Percentiles rank a stretch among this genome's conserved stretches.
Conservation (phyloP, 148 eudicot genomes). For the Fallopia convolvulus region DNA sequence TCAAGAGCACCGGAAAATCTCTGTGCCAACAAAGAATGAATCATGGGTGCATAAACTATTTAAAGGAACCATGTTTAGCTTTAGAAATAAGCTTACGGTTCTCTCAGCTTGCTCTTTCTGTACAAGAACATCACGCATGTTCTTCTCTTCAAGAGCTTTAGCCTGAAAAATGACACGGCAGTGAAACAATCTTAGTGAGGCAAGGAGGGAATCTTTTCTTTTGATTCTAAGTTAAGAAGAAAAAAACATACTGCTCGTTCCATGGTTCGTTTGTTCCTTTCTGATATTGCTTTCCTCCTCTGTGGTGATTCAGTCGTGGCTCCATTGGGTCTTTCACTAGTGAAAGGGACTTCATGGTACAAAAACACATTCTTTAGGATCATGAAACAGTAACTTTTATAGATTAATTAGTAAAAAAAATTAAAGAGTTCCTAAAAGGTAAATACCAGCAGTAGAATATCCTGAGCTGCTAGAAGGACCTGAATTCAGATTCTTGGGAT, state of each 20-base stretch:
- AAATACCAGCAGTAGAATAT: slow-evolving; percentile 16
- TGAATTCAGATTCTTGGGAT: slow-evolving; percentile 35
- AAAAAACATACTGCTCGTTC: slow-evolving; percentile 72
- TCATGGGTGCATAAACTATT: background rate
- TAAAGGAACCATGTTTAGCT: background rate
- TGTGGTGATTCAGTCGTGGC: slow-evolving; percentile 50
- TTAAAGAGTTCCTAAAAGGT: background rate
- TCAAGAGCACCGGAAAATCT: slow-evolving; percentile 66
- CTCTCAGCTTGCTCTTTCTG: slow-evolving; percentile 91
- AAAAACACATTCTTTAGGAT: slow-evolving; percentile 7
- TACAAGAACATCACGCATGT: slow-evolving; percentile 70
- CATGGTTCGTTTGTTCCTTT: slow-evolving; percentile 72
- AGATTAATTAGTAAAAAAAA: background rate
- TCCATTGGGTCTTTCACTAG: slow-evolving; percentile 35
- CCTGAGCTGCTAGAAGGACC: slow-evolving; percentile 16
- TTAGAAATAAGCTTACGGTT: slow-evolving; percentile 44
- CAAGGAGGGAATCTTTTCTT: background rate
- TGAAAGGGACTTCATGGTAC: slow-evolving; percentile 10
- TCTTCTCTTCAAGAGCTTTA: slow-evolving; percentile 94
- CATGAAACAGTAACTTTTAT: background rate
- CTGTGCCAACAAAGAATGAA: slow-evolving; percentile 39
- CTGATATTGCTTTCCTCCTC: slow-evolving; percentile 76
- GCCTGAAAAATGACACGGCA: slow-evolving; percentile 34
- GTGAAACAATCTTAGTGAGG: background rate
- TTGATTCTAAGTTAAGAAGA: background rate